Evolutionary conservation across 148 eudicot genomes (phyloP).

Genomic region (Tetragonia tetragonoides): DNA sequence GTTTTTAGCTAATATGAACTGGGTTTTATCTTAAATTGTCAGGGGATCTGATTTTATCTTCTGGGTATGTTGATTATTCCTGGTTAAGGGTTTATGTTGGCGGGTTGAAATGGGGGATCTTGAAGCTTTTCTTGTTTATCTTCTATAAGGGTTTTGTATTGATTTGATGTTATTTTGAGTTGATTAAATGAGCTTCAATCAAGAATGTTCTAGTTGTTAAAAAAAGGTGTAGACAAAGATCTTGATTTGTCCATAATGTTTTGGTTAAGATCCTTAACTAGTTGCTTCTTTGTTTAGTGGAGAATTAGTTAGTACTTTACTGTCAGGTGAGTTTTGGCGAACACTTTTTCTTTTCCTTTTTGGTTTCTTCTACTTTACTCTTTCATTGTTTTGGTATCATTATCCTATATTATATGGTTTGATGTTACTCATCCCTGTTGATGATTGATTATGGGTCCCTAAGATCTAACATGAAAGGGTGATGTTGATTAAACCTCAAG

Average conservation of each 20-base stretch:
- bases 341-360: not conserved
- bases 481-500: not conserved
- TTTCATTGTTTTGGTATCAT: not conserved
- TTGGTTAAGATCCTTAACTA: not conserved
- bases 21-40: constrained; percentile 18
- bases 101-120: constrained; percentile 11
- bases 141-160: not conserved
- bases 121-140: not conserved
- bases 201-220: not conserved
- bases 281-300: constrained; percentile 11
- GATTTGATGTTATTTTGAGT: not conserved
- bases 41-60: not conserved
- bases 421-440: not conserved
- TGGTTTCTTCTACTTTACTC: not conserved
- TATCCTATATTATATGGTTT: not conserved
- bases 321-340: not conserved
- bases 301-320: not conserved
- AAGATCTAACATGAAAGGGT: constrained; percentile 1
- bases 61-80: not conserved
- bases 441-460: not conserved
- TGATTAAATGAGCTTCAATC: not conserved
- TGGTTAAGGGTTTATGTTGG: not conserved
- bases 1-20: not conserved
- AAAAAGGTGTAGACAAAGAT: not conserved
- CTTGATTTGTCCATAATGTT: not conserved